Base-by-base conservation (phyloP, 1,284 basidiomycete genomes). In the Neonothopanus nambi region DNA sequence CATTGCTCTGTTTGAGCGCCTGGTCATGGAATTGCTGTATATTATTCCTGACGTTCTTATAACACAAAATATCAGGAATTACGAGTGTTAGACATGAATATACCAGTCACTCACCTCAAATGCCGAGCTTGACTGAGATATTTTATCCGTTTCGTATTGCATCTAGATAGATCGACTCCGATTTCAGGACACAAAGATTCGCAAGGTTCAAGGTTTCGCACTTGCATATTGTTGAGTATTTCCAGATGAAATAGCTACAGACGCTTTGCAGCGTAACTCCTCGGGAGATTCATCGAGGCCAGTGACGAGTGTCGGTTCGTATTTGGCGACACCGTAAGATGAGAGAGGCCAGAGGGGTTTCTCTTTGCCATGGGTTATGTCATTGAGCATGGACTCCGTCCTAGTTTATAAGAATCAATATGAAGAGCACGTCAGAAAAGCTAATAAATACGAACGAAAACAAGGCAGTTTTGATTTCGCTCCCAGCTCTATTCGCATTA, bases 311-410 rank as follows among this genome's bases (percentile, higher is more conserved):
- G 79, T 84, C 0, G 85, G 85, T 61, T 94, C 91, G 51, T 80
- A 67, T 64, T 95, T 94, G 0, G 85, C 83, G 20, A 90, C 83
- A 0, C 80, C 93, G 66, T 90, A 97, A 0, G 82, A 87, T 0
- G 91, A 87, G 0, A 95, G 71, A n/a, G 87, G 85, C 88, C 91
- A 98, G 6, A 80, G 52, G 0, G 94, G 95, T 61, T 84, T 85
- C 18, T 93, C 90, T 3, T 68, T 70, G 15, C 68, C 68, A 5
- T 69, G 65, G 3, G 80, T 82, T n/a, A 93, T 63, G 62, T 93
- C 91, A 39, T 70, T 73, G 13, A 66, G 65, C 28, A 91, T 78
- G 1, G 76, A 70, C 13, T 91, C 87, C n/a, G 70, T 61, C 15
- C 87, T 91, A 41, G n/a, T 9, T 63, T 30, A 38, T 43, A 26